Percentiles rank a stretch among this genome's conserved stretches.
Conservation (phyloP, 2,329 filamentous ascomycete genomes). For the Colletotrichum chlorophyti region DNA sequence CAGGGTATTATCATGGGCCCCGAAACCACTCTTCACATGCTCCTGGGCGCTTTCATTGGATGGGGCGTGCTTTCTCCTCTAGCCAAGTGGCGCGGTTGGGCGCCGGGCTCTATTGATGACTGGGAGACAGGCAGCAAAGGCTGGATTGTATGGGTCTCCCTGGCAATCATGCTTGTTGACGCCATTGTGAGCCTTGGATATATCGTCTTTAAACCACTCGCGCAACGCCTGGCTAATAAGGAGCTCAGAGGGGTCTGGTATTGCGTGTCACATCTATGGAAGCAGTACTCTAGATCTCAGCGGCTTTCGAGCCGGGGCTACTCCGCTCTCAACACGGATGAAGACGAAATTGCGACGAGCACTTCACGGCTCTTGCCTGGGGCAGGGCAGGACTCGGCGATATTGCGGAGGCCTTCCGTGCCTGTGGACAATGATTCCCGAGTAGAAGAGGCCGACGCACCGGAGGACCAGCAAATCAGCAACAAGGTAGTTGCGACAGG, state of each 20-base stretch:
- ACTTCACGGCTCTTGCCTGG: constrained; percentile 10
- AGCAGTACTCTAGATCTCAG: background rate
- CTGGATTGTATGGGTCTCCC: constrained; percentile 97
- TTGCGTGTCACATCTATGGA: background rate
- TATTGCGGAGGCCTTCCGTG: background rate
- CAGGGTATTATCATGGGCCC: constrained; percentile 99
- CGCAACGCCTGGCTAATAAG: background rate
- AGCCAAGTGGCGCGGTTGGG: constrained; percentile 87
- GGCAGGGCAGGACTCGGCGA: background rate
- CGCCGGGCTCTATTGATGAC: constrained; percentile 82
- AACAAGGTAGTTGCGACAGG: constrained; percentile 75
- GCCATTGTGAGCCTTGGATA: constrained; percentile 87
- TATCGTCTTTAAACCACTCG: constrained; percentile 70
- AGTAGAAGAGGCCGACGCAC: constrained; percentile 83
- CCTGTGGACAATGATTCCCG: background rate
- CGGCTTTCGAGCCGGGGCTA: background rate
- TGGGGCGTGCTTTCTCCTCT: constrained; percentile 92
- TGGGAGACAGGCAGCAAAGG: constrained; percentile 96
- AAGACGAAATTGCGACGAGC: constrained; percentile 2
- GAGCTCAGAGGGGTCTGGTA: background rate
- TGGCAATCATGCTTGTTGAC: constrained; percentile 97
- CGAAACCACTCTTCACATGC: constrained; percentile 93
- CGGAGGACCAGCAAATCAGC: constrained; percentile 81
- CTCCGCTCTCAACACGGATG: constrained; percentile 12
- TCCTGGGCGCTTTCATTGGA: constrained; percentile 85